Evolutionary conservation across 257 asterid genomes (phyloP).

Genomic region (Nicotiana sylvestris): DNA sequence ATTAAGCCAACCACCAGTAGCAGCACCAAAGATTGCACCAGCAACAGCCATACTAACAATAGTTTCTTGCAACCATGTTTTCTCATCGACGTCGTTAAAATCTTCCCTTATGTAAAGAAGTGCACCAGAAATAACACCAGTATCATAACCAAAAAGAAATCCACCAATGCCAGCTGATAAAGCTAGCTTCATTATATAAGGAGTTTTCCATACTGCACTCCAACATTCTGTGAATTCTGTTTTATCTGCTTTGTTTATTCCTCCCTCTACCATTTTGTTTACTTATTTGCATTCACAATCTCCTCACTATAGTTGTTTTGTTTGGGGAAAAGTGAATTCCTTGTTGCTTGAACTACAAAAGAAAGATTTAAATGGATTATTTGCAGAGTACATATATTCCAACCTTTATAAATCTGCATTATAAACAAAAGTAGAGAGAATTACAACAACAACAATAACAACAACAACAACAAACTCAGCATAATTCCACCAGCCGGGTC

Average conservation of each 20-base stretch:
- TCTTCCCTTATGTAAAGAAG: slow-evolving; percentile 38
- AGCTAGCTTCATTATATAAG: slow-evolving; percentile 36
- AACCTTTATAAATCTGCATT: neutral
- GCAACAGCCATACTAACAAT: slow-evolving; percentile 24
- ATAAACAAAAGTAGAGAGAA: neutral
- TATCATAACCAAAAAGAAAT: slow-evolving; percentile 35
- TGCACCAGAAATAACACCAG: slow-evolving; percentile 44
- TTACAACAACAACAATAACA: neutral
- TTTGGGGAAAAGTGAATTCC: neutral
- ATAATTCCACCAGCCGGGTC: too few species aligned
- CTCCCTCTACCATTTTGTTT: slow-evolving; percentile 33
- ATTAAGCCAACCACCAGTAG: slow-evolving; percentile 16
- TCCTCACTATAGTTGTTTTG: neutral
- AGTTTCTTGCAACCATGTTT: slow-evolving; percentile 36
- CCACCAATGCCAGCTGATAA: slow-evolving; percentile 41
- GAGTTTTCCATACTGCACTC: slow-evolving; percentile 32
- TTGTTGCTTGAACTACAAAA: neutral
- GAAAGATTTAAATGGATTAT: neutral
- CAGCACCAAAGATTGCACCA: slow-evolving; percentile 20
- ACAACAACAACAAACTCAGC: neutral
- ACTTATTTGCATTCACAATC: neutral
- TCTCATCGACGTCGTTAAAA: slow-evolving; percentile 24
- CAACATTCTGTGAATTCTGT: slow-evolving; percentile 36
- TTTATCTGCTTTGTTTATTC: slow-evolving; percentile 22
- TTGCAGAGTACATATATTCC: neutral